A percentile compares a stretch with the other conserved stretches of the same genome.
These are phyloP conservation scores for Carex arenaria DNA, from an alignment of 202 grass and related monocot species.

Conservation along the genomic window DNA sequence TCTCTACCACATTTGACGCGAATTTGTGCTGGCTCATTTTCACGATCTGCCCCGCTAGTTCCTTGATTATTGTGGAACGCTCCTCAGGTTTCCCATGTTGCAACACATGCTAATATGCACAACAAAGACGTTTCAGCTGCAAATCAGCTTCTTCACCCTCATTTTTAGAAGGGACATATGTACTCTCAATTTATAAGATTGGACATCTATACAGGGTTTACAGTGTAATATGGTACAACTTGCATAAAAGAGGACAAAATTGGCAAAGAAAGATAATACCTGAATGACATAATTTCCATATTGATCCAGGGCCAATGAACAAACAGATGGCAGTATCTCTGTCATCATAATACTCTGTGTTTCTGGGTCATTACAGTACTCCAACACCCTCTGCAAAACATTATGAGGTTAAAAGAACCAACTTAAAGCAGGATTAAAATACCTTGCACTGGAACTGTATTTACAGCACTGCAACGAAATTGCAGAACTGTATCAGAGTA, in stretches of 20 bases:
- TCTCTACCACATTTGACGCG: slow-evolving; percentile 93
- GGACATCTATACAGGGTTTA: neutral
- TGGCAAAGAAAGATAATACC: slow-evolving; percentile 41
- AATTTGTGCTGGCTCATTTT: slow-evolving; percentile 99
- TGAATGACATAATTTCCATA: slow-evolving; percentile 99
- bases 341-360: slow-evolving; percentile 92
- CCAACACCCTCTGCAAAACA: slow-evolving; percentile 69
- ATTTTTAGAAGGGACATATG: neutral
- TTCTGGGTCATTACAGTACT: slow-evolving; percentile 81
- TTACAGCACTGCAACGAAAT: neutral
- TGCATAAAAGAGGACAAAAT: slow-evolving; percentile 18
- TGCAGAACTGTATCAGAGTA: neutral
- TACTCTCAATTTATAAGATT: neutral
- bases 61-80: slow-evolving; percentile 58
- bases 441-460: neutral
- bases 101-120: slow-evolving; percentile 68
- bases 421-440: neutral
- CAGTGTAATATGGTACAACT: neutral
- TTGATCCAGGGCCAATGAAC: slow-evolving; percentile 79
- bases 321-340: slow-evolving; percentile 79
- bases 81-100: slow-evolving; percentile 81
- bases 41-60: slow-evolving; percentile 87
- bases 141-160: neutral
- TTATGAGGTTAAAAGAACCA: slow-evolving; percentile 21
- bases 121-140: slow-evolving; percentile 6